Base-by-base conservation (phyloP, 495 filamentous ascomycete genomes). In the Oleoguttula mirabilis region DNA sequence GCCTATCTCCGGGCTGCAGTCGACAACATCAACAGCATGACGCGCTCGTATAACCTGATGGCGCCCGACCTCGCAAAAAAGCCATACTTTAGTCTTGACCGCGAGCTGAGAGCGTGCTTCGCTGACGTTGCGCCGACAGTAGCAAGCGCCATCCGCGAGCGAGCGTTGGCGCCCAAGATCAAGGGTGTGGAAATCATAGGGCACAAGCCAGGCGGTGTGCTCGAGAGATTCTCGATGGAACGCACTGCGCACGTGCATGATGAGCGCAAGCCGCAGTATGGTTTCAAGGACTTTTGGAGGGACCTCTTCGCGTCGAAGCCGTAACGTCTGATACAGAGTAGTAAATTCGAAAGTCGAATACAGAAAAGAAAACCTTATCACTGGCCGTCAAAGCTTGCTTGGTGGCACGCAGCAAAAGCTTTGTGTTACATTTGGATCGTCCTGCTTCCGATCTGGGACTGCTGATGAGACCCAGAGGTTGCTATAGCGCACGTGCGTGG, bases 31-130 rank as follows among this genome's bases (percentile, higher is more conserved):
- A 98, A 96, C 60, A 57, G 57, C 21, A 69, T 88, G 14, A 79
- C 88, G 11, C 76, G 90, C 15, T 81, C 83, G 5, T 98, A 98
- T 66, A 98, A 98, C 48, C 75, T 98, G 0, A 84, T 90, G 74
- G 90, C 90, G 0, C 90, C 90, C 0, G 76, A 82, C 22, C 72
- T 93, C 0, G 88, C 88, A 10, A 90, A 88, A 59, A 96, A 96
- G 62, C 84, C 90, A 1, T 96, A 96, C 53, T 83, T 85, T 57
- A 77, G 68, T 19, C 73, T 96, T 2, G 77, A 84, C 21, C 78
- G 90, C 25, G 90, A 98, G 57, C 65, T 98, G 10, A 70, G 67
- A 17, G 67, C 70, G 7, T 93, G 85, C 54, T 98, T 77, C 56
- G 80, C 83, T 0, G 87, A 94, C 40, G 76, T 93, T 3, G 90